Base-by-base conservation (phyloP, 495 filamentous ascomycete species). In the Trichoderma erinaceum region DNA sequence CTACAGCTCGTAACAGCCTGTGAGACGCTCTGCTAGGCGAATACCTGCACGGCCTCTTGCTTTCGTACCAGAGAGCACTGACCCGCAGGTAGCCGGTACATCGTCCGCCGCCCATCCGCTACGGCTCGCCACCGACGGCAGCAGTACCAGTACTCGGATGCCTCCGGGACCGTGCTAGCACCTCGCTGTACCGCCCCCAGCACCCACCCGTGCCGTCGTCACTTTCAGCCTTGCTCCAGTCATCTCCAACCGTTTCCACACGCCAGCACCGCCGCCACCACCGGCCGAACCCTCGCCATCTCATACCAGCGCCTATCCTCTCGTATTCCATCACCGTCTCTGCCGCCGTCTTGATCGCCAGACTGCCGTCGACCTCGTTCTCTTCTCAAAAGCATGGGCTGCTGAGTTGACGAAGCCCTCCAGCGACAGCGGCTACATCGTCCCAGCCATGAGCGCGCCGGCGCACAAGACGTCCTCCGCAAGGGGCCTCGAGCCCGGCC, bases 381-480 rank as follows among this genome's bases (percentile, higher is more conserved):
- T 56, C n/a, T 10, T 3, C 5, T 38, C 35, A 38, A 25, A 61
- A 61, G 56, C 56, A 61, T 61, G 56, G 56, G 56, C 56, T 61
- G 56, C 27, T 61, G 56, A 61, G 21, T 11, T 29, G 35, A 38
- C 8, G 35, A 38, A 38, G 56, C 56, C 21, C 56, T 10, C 8
- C 27, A 56, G 10, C 25, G 15, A 27, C 21, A 61, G 56, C 56
- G 56, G 56, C 56, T 61, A 29, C 56, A 25, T 13, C 56, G 56
- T 61, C 35, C 35, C 56, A 61, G 56, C 56, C 56, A 61, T 61
- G 56, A 61, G 56, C 56, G 56, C 56, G 56, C 56, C 56, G 44
- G 44, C 44, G 56, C 56, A 27, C 8, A 61, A 61, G 56, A 27
- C 56, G 10, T 61, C 56, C 23, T 61, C 56, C 29, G 56, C 56